Evolutionary conservation across 139 green algal species (phyloP), one percentile per base, ranked within the genome.

Genomic region (Chlamydomonas applanata): DNA sequence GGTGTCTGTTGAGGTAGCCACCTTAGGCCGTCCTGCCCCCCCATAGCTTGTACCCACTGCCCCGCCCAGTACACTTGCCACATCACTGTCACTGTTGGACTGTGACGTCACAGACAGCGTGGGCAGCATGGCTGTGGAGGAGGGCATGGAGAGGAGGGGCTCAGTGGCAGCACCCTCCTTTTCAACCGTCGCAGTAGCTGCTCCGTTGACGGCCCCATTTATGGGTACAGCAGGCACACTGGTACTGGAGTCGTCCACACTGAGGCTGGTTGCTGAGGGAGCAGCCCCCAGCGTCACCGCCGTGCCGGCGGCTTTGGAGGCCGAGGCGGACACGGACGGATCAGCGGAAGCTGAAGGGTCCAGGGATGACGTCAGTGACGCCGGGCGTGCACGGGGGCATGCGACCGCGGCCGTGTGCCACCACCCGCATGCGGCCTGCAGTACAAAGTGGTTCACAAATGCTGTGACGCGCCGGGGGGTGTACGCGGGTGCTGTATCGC

Each of bases 351-450:
- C 54, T 14, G 54, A 62, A 27, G 54, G 54, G 24, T 29, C 54
- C 54, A 62, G 54, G 22, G 22, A 33, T 4, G 24, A 62, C 9
- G 24, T 33, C 9, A 33, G 54, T 7, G 54, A 62, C 9, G 4
- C 24, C 9, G 9, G 4, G 54, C 54, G 54, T 4, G 24, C 24
- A 14, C 54, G 54, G 9, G 79, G 73, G 7, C 56, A 29, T 13
- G 75, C 84, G 7, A 96, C 85, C 0, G 91, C 93, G 0, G 94
- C 95, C 17, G 90, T 97, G 85, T 99, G 95, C 90, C 91, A 98
- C 60, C 89, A 90, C 19, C 95, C 95, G 72, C 95, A 98, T 35
- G 89, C 84, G 0, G 93, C 94, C 32, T 69, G 46, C 0, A 86
- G 53, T 0, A 95, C 88, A 4, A 64, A 71, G 30, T 74, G 22